Evolutionary conservation across 371 early-diverging fungal species (phyloP).

Genomic region (Entomophthora muscae): DNA sequence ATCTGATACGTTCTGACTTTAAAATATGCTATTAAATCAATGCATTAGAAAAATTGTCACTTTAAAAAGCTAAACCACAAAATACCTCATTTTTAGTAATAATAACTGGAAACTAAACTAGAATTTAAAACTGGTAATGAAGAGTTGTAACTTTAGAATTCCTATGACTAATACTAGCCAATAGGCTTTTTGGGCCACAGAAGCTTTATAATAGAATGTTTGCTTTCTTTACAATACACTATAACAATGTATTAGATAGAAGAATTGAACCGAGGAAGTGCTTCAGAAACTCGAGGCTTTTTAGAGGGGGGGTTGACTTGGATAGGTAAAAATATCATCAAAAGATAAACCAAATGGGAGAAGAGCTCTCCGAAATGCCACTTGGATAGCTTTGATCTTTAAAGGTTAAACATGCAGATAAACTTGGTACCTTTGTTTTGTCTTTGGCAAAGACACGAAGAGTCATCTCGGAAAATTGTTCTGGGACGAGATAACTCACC

Average conservation of each 20-base stretch:
- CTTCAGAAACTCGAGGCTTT: background rate
- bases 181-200: too few relatives aligned
- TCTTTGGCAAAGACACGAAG: conserved; percentile 47
- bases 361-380: background rate
- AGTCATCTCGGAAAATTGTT: conserved; percentile 44
- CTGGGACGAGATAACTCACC: conserved; percentile 54
- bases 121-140: too few relatives aligned
- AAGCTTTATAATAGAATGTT: too few relatives aligned
- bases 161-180: too few relatives aligned
- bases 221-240: too few relatives aligned
- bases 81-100: too few relatives aligned
- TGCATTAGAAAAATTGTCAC: too few relatives aligned
- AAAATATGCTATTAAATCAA: too few relatives aligned
- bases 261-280: background rate
- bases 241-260: background rate
- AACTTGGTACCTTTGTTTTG: conserved; percentile 24
- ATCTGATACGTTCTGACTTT: too few relatives aligned
- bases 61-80: too few relatives aligned
- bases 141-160: too few relatives aligned
- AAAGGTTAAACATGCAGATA: background rate
- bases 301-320: background rate
- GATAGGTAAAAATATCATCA: background rate
- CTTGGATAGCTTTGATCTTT: conserved; percentile 2
- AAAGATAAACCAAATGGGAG: background rate
- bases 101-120: too few relatives aligned